Percentiles rank a stretch among this genome's conserved stretches.
Conservation (phyloP, 139 green algal species). For the Coccomyxa sp. region DNA sequence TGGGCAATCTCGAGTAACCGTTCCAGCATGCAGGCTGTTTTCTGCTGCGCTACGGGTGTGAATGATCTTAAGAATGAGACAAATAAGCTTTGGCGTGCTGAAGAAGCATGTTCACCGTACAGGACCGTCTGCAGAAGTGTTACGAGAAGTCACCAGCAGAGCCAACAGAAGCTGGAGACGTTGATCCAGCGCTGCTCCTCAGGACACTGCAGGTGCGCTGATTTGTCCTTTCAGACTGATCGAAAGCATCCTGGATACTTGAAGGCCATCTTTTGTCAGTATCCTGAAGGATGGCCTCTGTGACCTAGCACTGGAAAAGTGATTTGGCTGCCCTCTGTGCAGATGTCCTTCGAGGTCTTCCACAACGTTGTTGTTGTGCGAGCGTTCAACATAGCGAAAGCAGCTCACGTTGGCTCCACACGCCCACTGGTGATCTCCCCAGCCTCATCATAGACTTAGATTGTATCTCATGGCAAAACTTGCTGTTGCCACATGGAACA, state of each 20-base stretch:
- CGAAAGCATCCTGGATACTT: not conserved
- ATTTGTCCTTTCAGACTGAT: not conserved
- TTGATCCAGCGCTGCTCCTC: not conserved
- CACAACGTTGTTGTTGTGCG: not conserved
- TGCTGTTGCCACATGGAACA: not conserved
- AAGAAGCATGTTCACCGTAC: not conserved
- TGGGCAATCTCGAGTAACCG: too few relatives aligned
- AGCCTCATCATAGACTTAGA: not conserved
- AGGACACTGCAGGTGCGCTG: not conserved
- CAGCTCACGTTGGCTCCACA: not conserved
- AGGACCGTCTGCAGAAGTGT: constrained; percentile 12
- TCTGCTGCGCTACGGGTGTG: not conserved
- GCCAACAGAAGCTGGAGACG: not conserved
- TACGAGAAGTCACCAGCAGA: constrained; percentile 1
- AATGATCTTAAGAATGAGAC: not conserved
- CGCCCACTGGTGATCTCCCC: not conserved
- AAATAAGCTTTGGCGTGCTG: not conserved
- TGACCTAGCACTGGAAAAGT: not conserved
- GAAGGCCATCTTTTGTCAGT: not conserved
- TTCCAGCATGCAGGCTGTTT: not conserved
- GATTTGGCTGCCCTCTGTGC: not conserved
- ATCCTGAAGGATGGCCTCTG: not conserved
- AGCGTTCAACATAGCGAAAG: not conserved
- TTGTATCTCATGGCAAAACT: not conserved
- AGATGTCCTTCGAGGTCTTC: not conserved